Conservation (phyloP, 2,329 filamentous ascomycete species). For the Phialophora macrospora region DNA sequence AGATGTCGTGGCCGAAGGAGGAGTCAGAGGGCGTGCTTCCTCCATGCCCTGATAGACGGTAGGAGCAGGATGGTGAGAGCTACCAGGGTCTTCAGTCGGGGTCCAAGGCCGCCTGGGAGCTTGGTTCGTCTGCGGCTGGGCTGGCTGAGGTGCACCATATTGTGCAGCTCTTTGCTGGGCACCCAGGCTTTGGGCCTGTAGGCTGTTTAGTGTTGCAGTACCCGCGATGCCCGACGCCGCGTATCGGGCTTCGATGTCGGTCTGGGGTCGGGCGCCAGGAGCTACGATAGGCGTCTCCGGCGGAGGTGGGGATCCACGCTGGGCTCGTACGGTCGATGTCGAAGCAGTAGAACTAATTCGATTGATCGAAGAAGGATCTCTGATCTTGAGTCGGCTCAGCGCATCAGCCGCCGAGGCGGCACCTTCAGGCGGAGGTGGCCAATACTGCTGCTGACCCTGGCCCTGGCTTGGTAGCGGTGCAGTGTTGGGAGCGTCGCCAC, state of each 20-base stretch:
- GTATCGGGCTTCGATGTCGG: constrained; percentile 88
- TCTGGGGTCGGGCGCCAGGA: constrained; percentile 66
- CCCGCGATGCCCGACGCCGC: constrained; percentile 89
- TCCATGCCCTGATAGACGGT: constrained; percentile 88
- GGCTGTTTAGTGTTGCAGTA: constrained; percentile 76
- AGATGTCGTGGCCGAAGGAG: constrained; percentile 51
- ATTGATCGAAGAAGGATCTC: constrained; percentile 61
- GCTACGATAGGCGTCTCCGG: constrained; percentile 87
- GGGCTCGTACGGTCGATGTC: constrained; percentile 88
- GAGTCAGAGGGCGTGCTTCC: constrained; percentile 61
- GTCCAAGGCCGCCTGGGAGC: constrained; percentile 77
- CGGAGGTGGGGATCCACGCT: constrained; percentile 88
- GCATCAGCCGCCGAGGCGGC: constrained; percentile 37
- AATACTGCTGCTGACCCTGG: constrained; percentile 68
- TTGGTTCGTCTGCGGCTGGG: constrained; percentile 44
- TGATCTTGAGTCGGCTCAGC: constrained; percentile 54
- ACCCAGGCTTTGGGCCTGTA: constrained; percentile 82
- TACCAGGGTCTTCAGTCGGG: constrained; percentile 86
- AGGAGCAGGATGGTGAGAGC: constrained; percentile 84
- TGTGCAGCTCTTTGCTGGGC: constrained; percentile 75
- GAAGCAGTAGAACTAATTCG: constrained; percentile 81
- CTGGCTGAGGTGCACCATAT: constrained; percentile 62
- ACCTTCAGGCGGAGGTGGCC: constrained; percentile 57
- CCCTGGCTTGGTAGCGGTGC: constrained; percentile 58
- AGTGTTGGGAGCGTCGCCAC: constrained; percentile 39